These are phyloP conservation scores for Mrakia gelida DNA, from an alignment of 768 basidiomycete genomes.

Conservation along the genomic window DNA sequence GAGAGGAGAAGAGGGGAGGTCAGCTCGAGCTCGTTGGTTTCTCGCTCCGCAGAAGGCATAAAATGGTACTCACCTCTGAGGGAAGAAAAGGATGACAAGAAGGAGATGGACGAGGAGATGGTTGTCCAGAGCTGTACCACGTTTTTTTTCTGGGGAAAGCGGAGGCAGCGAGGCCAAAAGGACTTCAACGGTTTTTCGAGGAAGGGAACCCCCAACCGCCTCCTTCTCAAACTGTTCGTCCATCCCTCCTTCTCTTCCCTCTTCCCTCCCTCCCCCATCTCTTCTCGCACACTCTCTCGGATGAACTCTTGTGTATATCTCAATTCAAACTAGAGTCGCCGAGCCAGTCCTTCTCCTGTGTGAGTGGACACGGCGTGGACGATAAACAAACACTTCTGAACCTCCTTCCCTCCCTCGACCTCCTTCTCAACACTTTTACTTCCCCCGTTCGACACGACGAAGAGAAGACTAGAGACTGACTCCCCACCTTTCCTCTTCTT, in stretches of 20 bases:
- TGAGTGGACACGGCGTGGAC: conserved; percentile 29
- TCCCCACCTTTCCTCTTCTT: not conserved
- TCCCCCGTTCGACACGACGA: not conserved
- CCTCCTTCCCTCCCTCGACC: not conserved
- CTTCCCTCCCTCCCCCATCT: not conserved
- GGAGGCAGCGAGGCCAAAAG: not conserved
- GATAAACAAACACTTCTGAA: conserved; percentile 28
- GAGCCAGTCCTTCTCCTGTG: conserved; percentile 30
- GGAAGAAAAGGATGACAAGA: not conserved
- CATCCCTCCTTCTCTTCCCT: not conserved
- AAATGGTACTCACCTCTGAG: not conserved
- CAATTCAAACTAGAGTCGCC: conserved; percentile 31
- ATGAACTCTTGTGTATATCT: conserved; percentile 25
- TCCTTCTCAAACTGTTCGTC: not conserved
- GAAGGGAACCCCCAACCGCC: not conserved
- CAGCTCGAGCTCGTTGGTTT: not conserved
- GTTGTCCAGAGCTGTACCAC: not conserved
- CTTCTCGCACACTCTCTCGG: not conserved
- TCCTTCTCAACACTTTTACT: not conserved
- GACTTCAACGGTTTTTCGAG: not conserved
- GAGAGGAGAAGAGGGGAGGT: not conserved
- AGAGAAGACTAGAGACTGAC: not conserved
- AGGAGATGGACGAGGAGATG: not conserved
- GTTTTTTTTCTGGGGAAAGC: not conserved
- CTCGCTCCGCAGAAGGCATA: not conserved